These are phyloP conservation scores for Punica granatum DNA, from an alignment of 345 rosid genomes.

Conservation along the genomic window DNA sequence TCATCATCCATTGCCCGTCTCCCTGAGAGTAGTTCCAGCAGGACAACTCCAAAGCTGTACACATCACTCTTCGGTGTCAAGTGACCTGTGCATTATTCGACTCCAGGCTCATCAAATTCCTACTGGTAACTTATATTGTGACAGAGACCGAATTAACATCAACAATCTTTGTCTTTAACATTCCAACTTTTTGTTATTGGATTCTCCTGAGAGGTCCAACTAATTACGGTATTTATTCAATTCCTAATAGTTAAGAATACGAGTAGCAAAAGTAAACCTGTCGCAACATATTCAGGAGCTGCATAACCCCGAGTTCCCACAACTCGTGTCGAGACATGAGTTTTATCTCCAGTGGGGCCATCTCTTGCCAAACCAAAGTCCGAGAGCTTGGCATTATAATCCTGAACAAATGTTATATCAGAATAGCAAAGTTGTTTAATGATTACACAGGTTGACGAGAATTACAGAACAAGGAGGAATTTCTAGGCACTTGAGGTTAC, in stretches of 20 bases:
- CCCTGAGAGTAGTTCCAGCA: conserved; percentile 69
- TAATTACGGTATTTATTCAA: no score
- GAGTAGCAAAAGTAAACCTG: conserved; percentile 33
- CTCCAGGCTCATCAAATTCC: no score
- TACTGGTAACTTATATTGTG: no score
- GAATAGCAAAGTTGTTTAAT: not conserved
- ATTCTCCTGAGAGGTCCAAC: no score
- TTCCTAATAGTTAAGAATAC: not conserved
- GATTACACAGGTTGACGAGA: not conserved
- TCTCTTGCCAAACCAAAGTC: conserved; percentile 94
- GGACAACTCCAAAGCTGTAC: conserved; percentile 80
- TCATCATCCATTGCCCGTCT: conserved; percentile 56
- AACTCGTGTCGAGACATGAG: conserved; percentile 82
- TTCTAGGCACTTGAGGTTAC: conserved; percentile 20
- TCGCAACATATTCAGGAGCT: conserved; percentile 88
- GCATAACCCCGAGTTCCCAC: conserved; percentile 87
- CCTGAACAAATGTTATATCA: conserved; percentile 26
- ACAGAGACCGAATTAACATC: no score
- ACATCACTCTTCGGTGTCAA: conserved; percentile 87
- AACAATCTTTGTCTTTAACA: no score
- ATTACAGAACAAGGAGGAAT: not conserved
- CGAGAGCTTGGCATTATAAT: conserved; percentile 67
- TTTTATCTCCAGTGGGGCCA: conserved; percentile 77
- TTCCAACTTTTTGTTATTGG: no score
- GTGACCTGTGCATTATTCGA: conserved; percentile 52